Conservation (phyloP, 2,329 filamentous ascomycete genomes). For the Colletotrichum filicis region DNA sequence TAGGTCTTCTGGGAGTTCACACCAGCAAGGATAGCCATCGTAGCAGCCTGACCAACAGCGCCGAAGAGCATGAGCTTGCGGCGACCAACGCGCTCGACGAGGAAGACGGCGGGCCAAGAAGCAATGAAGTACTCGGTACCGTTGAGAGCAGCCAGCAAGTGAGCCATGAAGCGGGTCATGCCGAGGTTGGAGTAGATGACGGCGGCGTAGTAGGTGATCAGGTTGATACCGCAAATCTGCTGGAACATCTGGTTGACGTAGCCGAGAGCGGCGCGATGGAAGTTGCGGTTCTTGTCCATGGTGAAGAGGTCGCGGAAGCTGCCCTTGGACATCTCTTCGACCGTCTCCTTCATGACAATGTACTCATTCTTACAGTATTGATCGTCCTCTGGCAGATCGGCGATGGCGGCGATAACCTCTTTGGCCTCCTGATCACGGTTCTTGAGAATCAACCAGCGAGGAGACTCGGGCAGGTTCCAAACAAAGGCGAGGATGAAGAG, state of each 20-base stretch:
- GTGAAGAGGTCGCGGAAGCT: slow-evolving; percentile 68
- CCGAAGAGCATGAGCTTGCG: slow-evolving; percentile 79
- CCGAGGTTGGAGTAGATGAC: slow-evolving; percentile 54
- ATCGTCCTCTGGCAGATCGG: slow-evolving; percentile 55
- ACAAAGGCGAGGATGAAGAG: slow-evolving; percentile 66
- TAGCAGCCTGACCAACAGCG: slow-evolving; percentile 69
- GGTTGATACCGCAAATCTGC: slow-evolving; percentile 47
- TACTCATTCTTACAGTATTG: slow-evolving; percentile 66
- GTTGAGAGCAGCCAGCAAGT: slow-evolving; percentile 67
- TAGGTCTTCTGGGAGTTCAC: slow-evolving; percentile 46
- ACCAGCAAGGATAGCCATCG: slow-evolving; percentile 72
- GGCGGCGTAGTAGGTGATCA: slow-evolving; percentile 42
- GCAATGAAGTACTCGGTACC: slow-evolving; percentile 58
- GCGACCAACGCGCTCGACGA: slow-evolving; percentile 74
- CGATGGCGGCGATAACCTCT: slow-evolving; percentile 54
- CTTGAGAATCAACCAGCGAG: slow-evolving; percentile 54
- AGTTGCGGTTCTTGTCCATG: slow-evolving; percentile 64
- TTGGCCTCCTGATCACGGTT: slow-evolving; percentile 55
- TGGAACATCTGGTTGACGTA: slow-evolving; percentile 69
- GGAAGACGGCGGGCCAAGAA: slow-evolving; percentile 69
- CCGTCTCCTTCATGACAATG: slow-evolving; percentile 66
- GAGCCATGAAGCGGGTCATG: slow-evolving; percentile 63
- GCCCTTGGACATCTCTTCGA: slow-evolving; percentile 69
- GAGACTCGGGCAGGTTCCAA: slow-evolving; percentile 64
- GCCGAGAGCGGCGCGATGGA: slow-evolving; percentile 65